A percentile compares a stretch with the other conserved stretches of the same genome.
Evolutionary conservation across 2,329 filamentous ascomycete genomes (phyloP).

Genomic region (Cladosporium oxysporum): DNA sequence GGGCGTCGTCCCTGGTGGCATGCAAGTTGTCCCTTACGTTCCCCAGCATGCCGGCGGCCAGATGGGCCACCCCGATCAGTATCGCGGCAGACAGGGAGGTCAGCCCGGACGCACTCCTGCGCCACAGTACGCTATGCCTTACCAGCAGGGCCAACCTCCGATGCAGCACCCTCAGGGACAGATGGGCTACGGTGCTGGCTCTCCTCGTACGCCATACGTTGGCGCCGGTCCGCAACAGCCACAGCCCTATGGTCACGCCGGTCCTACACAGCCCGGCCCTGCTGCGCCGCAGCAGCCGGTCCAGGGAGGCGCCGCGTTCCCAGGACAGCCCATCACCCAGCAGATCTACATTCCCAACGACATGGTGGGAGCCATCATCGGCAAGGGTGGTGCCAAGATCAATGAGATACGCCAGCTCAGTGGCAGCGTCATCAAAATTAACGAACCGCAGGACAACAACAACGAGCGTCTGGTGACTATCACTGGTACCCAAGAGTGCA

Average conservation of each 20-base stretch:
- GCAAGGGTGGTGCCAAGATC: constrained; percentile 98
- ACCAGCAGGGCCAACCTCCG: constrained; percentile 64
- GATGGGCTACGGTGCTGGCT: constrained; percentile 70
- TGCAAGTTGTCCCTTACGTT: constrained; percentile 98
- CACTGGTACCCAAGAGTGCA: constrained; percentile 96
- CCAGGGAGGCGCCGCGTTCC: constrained; percentile 59
- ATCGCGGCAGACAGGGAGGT: constrained; percentile 68
- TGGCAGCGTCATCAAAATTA: constrained; percentile 99
- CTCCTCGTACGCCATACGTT: constrained; percentile 74
- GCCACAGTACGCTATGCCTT: constrained; percentile 58
- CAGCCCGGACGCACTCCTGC: constrained; percentile 70
- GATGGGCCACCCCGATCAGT: constrained; percentile 88
- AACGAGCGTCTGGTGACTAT: constrained; percentile 97
- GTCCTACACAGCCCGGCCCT: constrained; percentile 59
- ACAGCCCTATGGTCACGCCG: constrained; percentile 62
- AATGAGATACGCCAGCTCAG: constrained; percentile 97
- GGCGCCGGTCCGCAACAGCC: constrained; percentile 79
- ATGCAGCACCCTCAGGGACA: constrained; percentile 56
- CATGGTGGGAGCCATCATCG: constrained; percentile 99
- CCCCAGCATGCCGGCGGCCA: constrained; percentile 91
- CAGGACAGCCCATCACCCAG: constrained; percentile 86
- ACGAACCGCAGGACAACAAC: constrained; percentile 98
- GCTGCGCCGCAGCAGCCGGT: constrained; percentile 74
- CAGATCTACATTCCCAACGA: constrained; percentile 99
- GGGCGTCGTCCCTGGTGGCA: constrained; percentile 90